Evolutionary conservation across 345 rosid species (phyloP).

Genomic region (Erysimum cheiranthoides): DNA sequence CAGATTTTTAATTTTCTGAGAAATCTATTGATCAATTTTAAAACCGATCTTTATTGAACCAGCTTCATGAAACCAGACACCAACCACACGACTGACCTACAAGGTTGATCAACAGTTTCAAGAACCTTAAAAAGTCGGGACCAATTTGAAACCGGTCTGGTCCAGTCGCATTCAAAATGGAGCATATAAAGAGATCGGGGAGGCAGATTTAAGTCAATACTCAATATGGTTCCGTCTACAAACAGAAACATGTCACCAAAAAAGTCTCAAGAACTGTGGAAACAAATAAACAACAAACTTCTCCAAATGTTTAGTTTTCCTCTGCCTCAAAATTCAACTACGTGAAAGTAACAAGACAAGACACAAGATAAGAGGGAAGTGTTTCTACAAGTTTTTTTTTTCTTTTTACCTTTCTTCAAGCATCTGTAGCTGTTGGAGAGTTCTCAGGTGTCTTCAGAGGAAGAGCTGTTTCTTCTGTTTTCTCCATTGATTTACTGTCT

Average conservation of each 20-base stretch:
- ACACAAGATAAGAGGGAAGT: slow-evolving; percentile 4
- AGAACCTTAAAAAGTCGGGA: background rate
- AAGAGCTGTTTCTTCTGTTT: slow-evolving; percentile 30
- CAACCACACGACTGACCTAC: background rate
- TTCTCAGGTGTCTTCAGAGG: slow-evolving; percentile 83
- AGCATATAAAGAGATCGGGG: slow-evolving; percentile 9
- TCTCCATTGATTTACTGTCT: slow-evolving; percentile 49
- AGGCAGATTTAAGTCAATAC: slow-evolving; percentile 22
- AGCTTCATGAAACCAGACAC: background rate
- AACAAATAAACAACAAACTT: slow-evolving; percentile 31
- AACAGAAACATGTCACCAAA: background rate
- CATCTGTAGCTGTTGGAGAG: slow-evolving; percentile 68
- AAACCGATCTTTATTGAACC: background rate
- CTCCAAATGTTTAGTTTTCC: slow-evolving; percentile 13
- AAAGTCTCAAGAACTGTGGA: slow-evolving; percentile 24
- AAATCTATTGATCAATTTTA: background rate
- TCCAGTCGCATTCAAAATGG: background rate
- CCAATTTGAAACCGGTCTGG: background rate
- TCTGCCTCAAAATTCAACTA: slow-evolving; percentile 41
- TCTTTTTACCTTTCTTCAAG: slow-evolving; percentile 38
- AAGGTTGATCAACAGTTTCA: background rate
- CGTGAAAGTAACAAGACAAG: slow-evolving; percentile 9
- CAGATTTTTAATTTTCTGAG: background rate
- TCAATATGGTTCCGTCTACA: background rate
- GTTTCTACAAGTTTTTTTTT: slow-evolving; percentile 17